Percentiles rank a stretch among this genome's conserved stretches.
Conservation (phyloP, 2,329 filamentous ascomycete genomes). For the Cercospora canescens region DNA sequence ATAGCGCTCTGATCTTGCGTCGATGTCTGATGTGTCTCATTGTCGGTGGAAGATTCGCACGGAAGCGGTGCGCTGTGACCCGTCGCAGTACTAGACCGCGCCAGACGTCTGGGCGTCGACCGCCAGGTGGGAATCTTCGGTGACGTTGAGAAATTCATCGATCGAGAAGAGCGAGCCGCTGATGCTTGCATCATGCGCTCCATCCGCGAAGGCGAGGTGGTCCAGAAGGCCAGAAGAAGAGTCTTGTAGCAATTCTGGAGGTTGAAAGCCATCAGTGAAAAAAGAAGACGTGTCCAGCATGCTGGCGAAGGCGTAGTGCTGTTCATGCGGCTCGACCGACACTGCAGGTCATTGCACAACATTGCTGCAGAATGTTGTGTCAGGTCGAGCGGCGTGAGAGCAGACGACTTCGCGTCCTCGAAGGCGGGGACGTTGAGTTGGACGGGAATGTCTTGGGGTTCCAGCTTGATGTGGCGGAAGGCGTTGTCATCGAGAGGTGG, state of each 20-base stretch:
- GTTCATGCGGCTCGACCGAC: slow-evolving; percentile 68
- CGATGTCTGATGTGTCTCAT: background rate
- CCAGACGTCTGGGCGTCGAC: slow-evolving; percentile 43
- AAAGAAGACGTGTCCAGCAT: slow-evolving; percentile 32
- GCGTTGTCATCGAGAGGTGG: slow-evolving; percentile 31
- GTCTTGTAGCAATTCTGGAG: slow-evolving; percentile 36
- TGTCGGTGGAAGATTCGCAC: background rate
- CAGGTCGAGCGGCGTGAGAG: slow-evolving; percentile 72
- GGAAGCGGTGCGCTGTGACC: slow-evolving; percentile 40
- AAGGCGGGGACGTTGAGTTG: slow-evolving; percentile 28
- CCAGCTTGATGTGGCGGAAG: slow-evolving; percentile 33
- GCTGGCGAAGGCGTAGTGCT: slow-evolving; percentile 25
- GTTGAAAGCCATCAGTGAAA: slow-evolving; percentile 34
- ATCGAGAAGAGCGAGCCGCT: slow-evolving; percentile 36
- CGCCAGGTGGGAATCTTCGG: slow-evolving; percentile 40
- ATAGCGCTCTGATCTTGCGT: background rate
- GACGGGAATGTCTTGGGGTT: slow-evolving; percentile 30
- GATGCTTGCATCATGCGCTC: slow-evolving; percentile 36
- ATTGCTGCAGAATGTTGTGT: slow-evolving; percentile 99
- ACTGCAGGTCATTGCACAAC: slow-evolving; percentile 99
- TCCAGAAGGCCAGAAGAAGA: slow-evolving; percentile 37
- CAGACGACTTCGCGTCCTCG: slow-evolving; percentile 38
- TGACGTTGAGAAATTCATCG: slow-evolving; percentile 43
- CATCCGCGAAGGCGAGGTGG: slow-evolving; percentile 38
- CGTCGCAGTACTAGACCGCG: slow-evolving; percentile 50